Evolutionary conservation across 495 filamentous ascomycete species (phyloP).

Genomic region (Bombardia bombarda): DNA sequence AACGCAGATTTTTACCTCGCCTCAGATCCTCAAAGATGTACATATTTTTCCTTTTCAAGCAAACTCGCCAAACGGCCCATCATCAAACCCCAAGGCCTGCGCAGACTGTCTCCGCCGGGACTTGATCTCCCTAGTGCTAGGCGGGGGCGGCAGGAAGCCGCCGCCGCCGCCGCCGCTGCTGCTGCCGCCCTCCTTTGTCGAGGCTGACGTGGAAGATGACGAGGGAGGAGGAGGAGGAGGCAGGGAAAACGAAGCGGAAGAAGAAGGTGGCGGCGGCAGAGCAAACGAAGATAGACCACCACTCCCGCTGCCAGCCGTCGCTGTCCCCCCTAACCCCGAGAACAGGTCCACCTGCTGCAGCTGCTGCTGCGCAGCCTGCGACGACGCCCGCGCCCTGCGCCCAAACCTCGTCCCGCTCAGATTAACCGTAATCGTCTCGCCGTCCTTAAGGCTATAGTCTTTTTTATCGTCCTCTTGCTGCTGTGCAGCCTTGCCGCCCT

Average conservation of each 20-base stretch:
- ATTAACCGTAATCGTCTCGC: slow-evolving; percentile 77
- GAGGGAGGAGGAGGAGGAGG: too few species aligned
- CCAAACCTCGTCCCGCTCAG: slow-evolving; percentile 48
- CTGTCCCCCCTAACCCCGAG: too few species aligned
- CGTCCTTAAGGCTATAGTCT: slow-evolving; percentile 75
- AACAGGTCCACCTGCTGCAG: too few species aligned
- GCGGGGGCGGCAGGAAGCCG: slow-evolving; percentile 52
- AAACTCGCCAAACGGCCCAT: slow-evolving; percentile 62
- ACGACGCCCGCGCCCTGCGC: slow-evolving; percentile 20
- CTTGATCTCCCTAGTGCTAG: slow-evolving; percentile 48
- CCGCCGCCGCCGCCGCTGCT: too few species aligned
- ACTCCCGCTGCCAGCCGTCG: slow-evolving; percentile 2
- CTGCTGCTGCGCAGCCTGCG: slow-evolving; percentile 10
- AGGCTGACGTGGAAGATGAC: slow-evolving; percentile 7
- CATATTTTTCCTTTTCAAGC: slow-evolving; percentile 22
- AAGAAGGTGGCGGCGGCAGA: slow-evolving; percentile 41
- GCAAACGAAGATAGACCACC: slow-evolving; percentile 38
- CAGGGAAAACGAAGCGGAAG: slow-evolving; percentile 1
- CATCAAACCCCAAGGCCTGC: slow-evolving; percentile 54
- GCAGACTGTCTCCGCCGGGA: slow-evolving; percentile 42
- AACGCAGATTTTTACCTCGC: too few species aligned
- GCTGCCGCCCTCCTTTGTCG: too few species aligned
- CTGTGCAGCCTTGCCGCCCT: slow-evolving; percentile 10
- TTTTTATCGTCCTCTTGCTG: slow-evolving; percentile 42
- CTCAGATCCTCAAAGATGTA: too few species aligned